Evolutionary conservation across 495 filamentous ascomycete genomes (phyloP), one percentile per base, ranked within the genome.

Genomic region (Neohortaea acidophila): DNA sequence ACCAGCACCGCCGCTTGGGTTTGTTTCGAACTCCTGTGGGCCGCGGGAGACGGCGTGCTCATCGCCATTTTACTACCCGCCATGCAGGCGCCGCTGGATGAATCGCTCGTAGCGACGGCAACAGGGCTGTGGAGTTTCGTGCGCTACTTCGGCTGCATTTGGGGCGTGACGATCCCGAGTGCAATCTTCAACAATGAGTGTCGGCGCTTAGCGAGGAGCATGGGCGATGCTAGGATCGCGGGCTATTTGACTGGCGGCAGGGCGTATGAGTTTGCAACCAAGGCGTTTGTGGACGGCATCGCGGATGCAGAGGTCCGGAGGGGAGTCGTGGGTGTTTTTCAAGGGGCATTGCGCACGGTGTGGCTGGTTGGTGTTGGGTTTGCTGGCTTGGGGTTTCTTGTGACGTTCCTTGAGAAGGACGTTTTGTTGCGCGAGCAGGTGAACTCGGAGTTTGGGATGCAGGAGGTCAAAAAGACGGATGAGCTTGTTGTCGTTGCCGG

Each of bases 121-220:
- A 70, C 64, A 0, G 59, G 41, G 0, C 59, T 59, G 0, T 74
- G 58, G 57, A 43, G 50, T 0, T 72, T 72, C 25, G 21, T 69
- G n/a, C n/a, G n/a, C n/a, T n/a, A n/a, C n/a, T n/a, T n/a, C n/a
- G n/a, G n/a, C n/a, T n/a, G 3, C 26, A 57, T 71, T 19, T 71
- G 67, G 67, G 68, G 66, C 1, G 59, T 67, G 0, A 47, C 67
- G 0, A 57, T 74, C 23, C 63, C 70, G 4, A 52, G 59, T 0
- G 58, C 61, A 2, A 56, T 71, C 9, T 72, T 74, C 53, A 69
- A 69, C 49, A 17, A 32, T 15, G 29, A 32, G 14, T 17, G 29
- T 15, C 29, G 29, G 10, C 29, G 29, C 6, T 17, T 32, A 6
- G 29, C 29, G 18, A 8, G 7, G 7, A 8, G 8, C 18, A 15